A percentile compares a stretch with the other conserved stretches of the same genome.
Conservation (phyloP, 768 basidiomycete species). For the Amanita muscaria region DNA sequence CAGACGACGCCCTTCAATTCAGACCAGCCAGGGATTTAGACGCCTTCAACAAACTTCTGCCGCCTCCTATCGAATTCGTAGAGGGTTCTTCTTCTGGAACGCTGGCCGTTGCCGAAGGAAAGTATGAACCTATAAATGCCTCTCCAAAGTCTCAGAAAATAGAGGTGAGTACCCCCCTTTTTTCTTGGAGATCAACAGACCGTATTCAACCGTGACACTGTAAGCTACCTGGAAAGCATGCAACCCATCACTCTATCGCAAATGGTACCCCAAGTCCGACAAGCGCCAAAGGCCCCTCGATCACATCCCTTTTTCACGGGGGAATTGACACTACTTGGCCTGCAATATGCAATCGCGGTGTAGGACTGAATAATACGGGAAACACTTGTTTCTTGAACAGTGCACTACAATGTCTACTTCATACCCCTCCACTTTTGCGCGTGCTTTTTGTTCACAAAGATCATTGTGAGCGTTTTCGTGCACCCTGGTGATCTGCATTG, state of each 20-base stretch:
- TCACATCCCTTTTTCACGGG: constrained; percentile 37
- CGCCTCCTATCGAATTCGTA: constrained; percentile 74
- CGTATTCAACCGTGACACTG: neutral
- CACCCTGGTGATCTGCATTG: neutral
- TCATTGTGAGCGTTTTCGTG: constrained; percentile 44
- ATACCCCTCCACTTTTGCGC: constrained; percentile 81
- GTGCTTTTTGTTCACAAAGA: constrained; percentile 47
- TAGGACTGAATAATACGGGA: constrained; percentile 74
- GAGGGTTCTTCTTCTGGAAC: constrained; percentile 78
- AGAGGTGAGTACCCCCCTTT: constrained; percentile 34
- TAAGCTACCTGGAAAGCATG: constrained; percentile 15
- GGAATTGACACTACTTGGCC: constrained; percentile 63
- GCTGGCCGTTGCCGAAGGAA: constrained; percentile 61
- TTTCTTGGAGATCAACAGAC: neutral
- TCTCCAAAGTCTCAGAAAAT: constrained; percentile 42
- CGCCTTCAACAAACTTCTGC: constrained; percentile 68
- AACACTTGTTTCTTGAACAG: constrained; percentile 98
- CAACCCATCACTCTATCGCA: constrained; percentile 12
- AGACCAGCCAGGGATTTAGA: constrained; percentile 65
- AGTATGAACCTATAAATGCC: constrained; percentile 76
- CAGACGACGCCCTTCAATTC: constrained; percentile 48
- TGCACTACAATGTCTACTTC: constrained; percentile 84
- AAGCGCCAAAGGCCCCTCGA: constrained; percentile 21
- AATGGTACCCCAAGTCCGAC: constrained; percentile 15
- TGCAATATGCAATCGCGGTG: constrained; percentile 33